A percentile compares a stretch with the other conserved stretches of the same genome.
Evolutionary conservation across 495 filamentous ascomycete genomes (phyloP).

Genomic region (Cryomyces minteri): DNA sequence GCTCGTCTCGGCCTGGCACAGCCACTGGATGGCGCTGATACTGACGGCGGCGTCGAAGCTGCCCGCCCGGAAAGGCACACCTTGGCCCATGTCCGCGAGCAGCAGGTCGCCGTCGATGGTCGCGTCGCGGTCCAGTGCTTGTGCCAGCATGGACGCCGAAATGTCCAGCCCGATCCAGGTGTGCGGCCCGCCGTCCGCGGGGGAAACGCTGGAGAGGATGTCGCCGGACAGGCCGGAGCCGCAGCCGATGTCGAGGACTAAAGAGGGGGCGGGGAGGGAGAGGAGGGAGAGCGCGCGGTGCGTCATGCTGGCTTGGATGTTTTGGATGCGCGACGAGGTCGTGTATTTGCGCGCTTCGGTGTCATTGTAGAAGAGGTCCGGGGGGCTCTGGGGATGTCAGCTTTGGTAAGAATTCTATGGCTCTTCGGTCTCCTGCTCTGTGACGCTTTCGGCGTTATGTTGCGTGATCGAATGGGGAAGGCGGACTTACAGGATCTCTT

Average conservation of each 20-base stretch:
- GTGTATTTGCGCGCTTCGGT: constrained; percentile 91
- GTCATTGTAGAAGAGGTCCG: constrained; percentile 95
- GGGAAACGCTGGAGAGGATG: constrained; percentile 52
- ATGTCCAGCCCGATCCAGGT: constrained; percentile 93
- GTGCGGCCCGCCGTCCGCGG: constrained; percentile 65
- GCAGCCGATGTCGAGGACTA: constrained; percentile 91
- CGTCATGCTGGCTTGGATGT: constrained; percentile 89
- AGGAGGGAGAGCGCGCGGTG: constrained; percentile 81
- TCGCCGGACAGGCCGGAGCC: constrained; percentile 89
- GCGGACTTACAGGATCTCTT: constrained; percentile 63
- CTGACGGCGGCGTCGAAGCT: constrained; percentile 89
- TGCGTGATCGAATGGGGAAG: not conserved
- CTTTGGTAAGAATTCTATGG: not conserved
- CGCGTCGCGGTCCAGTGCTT: constrained; percentile 67
- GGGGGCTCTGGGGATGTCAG: constrained; percentile 36
- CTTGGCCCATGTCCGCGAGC: constrained; percentile 86
- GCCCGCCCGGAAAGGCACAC: constrained; percentile 82
- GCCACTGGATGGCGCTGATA: constrained; percentile 91
- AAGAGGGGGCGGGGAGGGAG: constrained; percentile 53
- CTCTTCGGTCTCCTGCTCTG: too few species aligned
- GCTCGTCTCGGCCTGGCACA: constrained; percentile 84
- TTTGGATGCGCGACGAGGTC: constrained; percentile 86
- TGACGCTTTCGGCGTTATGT: too few species aligned
- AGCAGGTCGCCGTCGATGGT: constrained; percentile 73
- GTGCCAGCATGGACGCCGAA: constrained; percentile 77